Evolutionary conservation across 2,329 filamentous ascomycete species (phyloP), one percentile per base, ranked within the genome.

Genomic region (Fusarium sp.): DNA sequence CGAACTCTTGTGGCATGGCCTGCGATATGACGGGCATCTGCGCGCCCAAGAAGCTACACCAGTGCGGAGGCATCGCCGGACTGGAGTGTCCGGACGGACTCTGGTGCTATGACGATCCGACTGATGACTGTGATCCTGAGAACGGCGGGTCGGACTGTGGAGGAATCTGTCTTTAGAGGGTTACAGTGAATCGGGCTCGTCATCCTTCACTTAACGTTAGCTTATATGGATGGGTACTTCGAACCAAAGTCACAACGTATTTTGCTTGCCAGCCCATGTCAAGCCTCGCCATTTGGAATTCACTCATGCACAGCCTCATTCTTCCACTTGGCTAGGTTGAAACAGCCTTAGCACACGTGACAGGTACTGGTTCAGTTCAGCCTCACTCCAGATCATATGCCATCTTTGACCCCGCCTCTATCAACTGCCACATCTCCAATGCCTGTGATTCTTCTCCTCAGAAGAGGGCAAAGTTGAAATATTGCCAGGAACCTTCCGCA

Each of bases 11-110:
- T 62, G 81, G 81, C 13, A 67, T 81, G 76, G 79, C 81, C 5
- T 83, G 81, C 66, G 81, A 82, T 59, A 56, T 18, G 14, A 78
- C 78, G 2, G 81, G 81, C 8, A 81, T 83, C 42, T 83, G 79
- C 38, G 68, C 82, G 6, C 76, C 78, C 16, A 61, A 69, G 29
- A 65, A 66, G 4, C 57, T 66, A 10, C 69, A 58, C 10, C 25
- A 35, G 7, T 82, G 81, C 54, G 68, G 67, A 4, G 80, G 80
- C 0, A 63, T 82, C 29, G 22, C 52, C 4, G 80, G 75, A 1
- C 13, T 40, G 1, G 3, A 13, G 33, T 82, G 80, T 56, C 78
- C 79, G 6, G 63, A 65, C 20, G 74, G 77, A 0, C 40, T 71
- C 22, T 67, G 64, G n/a, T 82, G 80, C 61, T 79, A 80, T 20